Conservation (phyloP, 2,329 filamentous ascomycete genomes). For the Penicillium polonicum region DNA sequence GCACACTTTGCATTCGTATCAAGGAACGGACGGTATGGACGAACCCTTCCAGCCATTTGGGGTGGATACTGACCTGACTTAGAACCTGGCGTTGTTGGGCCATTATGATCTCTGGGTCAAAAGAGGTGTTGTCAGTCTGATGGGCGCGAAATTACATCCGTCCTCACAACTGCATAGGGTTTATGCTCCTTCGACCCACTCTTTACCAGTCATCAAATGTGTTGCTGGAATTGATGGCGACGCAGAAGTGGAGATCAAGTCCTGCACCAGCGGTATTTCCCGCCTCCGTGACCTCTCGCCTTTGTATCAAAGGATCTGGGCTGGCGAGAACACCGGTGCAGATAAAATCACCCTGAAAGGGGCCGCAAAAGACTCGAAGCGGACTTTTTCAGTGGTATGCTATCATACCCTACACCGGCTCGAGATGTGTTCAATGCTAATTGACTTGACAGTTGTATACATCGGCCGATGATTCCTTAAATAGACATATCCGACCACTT, state of each 20-base stretch:
- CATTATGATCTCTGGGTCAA: conserved; percentile 59
- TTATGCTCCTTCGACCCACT: conserved; percentile 57
- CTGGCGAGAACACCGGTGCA: conserved; percentile 34
- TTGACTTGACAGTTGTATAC: conserved; percentile 37
- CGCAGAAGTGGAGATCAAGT: conserved; percentile 51
- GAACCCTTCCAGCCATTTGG: background rate
- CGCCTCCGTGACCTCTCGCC: conserved; percentile 51
- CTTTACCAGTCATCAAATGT: conserved; percentile 54
- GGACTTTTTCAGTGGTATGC: conserved; percentile 45
- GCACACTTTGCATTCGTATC: conserved; percentile 41
- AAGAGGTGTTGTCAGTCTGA: conserved; percentile 55
- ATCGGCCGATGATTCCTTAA: conserved; percentile 44
- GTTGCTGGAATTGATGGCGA: conserved; percentile 42
- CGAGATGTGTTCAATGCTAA: conserved; percentile 14
- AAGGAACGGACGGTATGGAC: conserved; percentile 40
- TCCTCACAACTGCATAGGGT: conserved; percentile 47
- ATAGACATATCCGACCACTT: conserved; percentile 43
- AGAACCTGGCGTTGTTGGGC: conserved; percentile 50
- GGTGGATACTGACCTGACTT: conserved; percentile 19
- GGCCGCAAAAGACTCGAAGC: conserved; percentile 25
- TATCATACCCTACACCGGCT: background rate
- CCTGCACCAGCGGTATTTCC: conserved; percentile 46
- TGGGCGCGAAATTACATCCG: conserved; percentile 57
- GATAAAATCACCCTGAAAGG: conserved; percentile 35
- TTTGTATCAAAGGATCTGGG: conserved; percentile 56